Evolutionary conservation across 1,284 basidiomycete genomes (phyloP), one percentile per base, ranked within the genome.

Genomic region (Irpex sp.): DNA sequence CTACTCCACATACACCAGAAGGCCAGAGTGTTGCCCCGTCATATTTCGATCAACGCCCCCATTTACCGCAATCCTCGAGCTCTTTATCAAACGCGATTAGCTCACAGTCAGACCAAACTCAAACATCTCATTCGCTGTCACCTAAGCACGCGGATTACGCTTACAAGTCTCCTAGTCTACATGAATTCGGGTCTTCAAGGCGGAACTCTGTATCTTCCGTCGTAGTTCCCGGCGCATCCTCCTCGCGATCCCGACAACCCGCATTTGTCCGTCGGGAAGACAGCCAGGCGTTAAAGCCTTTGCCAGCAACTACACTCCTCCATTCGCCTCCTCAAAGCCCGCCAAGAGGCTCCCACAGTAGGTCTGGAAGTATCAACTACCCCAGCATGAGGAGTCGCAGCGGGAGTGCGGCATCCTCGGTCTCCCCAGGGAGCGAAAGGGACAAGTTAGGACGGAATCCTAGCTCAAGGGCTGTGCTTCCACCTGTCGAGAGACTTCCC

Each of bases 201-300:
- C 61, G 47, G 26, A 21, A 15, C 53, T 55, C 57, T 59, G 17
- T 55, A 43, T 35, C 43, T 7, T 21, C 55, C 57, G 37, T 33
- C 49, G 17, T 59, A 43, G 17, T 39, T 26, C 19, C 58, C 31
- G 21, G 19, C 31, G 21, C 54, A 46, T 60, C 46, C 8, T 58
- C 49, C n/a, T 62, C 60, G 57, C 19, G 49, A 11, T 37, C 19
- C 59, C 19, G 21, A 39, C 59, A 51, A 46, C 49, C 39, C 53
- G 19, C 57, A 39, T 62, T 70, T 19, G 70, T 71, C 31, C 61
- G 61, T 59, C 53, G 67, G 36, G 69, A 70, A 53, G 71, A 71
- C 62, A 69, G 68, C 50, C 57, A 63, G 1, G 71, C 71, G 55
- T 61, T 72, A 15, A 66, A 68, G 21, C 71, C 71, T 15, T 59